Conservation (phyloP, 73 alveolate species). For the Paramecium caudatum region DNA sequence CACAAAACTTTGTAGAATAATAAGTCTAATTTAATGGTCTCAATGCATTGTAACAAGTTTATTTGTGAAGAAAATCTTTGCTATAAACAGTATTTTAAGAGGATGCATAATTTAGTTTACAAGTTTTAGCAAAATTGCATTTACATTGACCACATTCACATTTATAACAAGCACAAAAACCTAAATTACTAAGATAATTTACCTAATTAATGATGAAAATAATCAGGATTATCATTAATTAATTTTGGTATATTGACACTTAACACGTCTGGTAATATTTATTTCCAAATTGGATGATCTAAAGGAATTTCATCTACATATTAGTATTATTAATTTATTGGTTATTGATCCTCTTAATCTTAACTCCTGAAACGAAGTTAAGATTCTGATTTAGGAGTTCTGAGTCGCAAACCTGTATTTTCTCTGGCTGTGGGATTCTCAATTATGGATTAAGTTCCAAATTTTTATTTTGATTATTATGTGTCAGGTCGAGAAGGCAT, state of each 20-base stretch:
- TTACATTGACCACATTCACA: slow-evolving; percentile 62
- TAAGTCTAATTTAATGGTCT: slow-evolving; percentile 26
- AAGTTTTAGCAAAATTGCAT: slow-evolving; percentile 51
- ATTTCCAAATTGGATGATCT: slow-evolving; percentile 66
- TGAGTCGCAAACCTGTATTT: neutral
- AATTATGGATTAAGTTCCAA: neutral
- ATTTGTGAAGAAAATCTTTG: slow-evolving; percentile 19
- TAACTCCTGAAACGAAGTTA: neutral
- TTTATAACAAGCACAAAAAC: slow-evolving; percentile 65
- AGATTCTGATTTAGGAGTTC: slow-evolving; percentile 48
- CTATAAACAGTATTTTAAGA: slow-evolving; percentile 27
- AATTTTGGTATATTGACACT: slow-evolving; percentile 44
- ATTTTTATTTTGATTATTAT: slow-evolving; percentile 19
- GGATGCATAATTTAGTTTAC: slow-evolving; percentile 46
- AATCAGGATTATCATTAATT: slow-evolving; percentile 59
- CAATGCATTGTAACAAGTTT: neutral
- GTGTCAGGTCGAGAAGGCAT: slow-evolving; percentile 27
- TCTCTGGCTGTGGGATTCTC: neutral
- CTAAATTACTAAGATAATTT: neutral
- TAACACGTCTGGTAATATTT: slow-evolving; percentile 42
- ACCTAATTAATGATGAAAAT: slow-evolving; percentile 61
- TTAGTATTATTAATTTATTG: slow-evolving; percentile 22
- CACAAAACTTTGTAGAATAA: slow-evolving; percentile 23
- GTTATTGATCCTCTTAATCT: slow-evolving; percentile 6
- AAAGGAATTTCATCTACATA: slow-evolving; percentile 60